A percentile compares a stretch with the other conserved stretches of the same genome.
Evolutionary conservation across 192 early-diverging fungal genomes (phyloP).

Genomic region (Backusella circina): DNA sequence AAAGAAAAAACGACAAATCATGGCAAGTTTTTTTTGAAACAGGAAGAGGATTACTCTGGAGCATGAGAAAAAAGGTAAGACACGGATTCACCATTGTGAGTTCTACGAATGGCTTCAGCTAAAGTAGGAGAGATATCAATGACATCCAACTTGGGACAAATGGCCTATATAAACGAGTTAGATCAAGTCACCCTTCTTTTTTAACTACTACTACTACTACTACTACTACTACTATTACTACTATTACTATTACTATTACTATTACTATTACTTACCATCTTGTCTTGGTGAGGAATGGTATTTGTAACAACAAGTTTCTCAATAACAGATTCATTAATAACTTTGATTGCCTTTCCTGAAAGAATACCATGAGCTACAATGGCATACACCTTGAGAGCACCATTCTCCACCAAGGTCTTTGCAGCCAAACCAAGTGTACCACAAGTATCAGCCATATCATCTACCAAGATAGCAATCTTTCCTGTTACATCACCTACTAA

Average conservation of each 20-base stretch:
- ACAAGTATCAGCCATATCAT: constrained; percentile 98
- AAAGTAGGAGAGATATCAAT: constrained; percentile 80
- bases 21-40: too few species aligned
- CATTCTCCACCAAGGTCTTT: constrained; percentile 82
- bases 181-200: neutral
- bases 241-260: too few species aligned
- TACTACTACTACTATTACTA: too few species aligned
- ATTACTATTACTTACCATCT: constrained; percentile 55
- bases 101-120: constrained; percentile 73
- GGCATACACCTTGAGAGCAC: constrained; percentile 91
- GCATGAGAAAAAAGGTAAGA: constrained; percentile 54
- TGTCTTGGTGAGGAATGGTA: constrained; percentile 79
- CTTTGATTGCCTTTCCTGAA: constrained; percentile 88
- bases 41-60: constrained; percentile 18
- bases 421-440: constrained; percentile 89
- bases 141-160: constrained; percentile 76
- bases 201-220: too few species aligned
- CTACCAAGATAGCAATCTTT: constrained; percentile 90
- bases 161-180: constrained; percentile 1
- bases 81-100: constrained; percentile 68
- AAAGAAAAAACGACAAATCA: neutral
- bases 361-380: constrained; percentile 95
- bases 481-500: constrained; percentile 92
- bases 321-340: constrained; percentile 73
- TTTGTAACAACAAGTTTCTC: constrained; percentile 79